Evolutionary conservation across 345 rosid species (phyloP).

Genomic region (Corymbia maculata): DNA sequence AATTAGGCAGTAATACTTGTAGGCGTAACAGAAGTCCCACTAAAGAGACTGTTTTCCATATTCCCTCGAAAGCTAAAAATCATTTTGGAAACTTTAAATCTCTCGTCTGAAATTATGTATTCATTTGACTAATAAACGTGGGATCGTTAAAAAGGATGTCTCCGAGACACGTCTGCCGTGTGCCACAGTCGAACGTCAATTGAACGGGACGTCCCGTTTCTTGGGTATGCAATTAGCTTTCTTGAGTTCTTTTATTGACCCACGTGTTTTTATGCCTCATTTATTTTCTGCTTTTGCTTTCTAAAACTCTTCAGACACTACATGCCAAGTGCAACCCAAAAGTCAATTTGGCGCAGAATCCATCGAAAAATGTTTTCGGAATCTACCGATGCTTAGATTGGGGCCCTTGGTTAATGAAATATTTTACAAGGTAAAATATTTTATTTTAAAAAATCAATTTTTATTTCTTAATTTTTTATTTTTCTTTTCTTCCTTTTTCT

Average conservation of each 20-base stretch:
- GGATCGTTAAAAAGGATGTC: neutral
- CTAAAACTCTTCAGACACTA: neutral
- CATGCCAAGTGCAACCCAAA: neutral
- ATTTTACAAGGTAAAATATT: too few species aligned
- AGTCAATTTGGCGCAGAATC: neutral
- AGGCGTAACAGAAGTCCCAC: neutral
- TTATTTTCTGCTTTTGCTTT: neutral
- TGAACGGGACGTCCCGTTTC: neutral
- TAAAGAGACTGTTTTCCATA: neutral
- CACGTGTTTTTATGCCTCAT: neutral
- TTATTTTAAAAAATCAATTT: too few species aligned
- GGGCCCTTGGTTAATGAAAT: too few species aligned
- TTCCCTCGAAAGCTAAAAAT: neutral
- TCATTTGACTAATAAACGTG: neutral
- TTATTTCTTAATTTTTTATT: too few species aligned
- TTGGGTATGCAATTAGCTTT: neutral
- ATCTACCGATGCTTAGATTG: too few species aligned
- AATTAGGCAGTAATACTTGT: neutral
- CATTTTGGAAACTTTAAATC: too few species aligned
- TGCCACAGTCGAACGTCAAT: neutral
- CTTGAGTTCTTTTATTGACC: neutral
- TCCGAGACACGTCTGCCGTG: accelerated
- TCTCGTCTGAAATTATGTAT: neutral
- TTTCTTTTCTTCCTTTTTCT: too few species aligned
- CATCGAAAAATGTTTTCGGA: neutral